Base-by-base conservation (phyloP, 345 rosid species). In the Boechera stricta region DNA sequence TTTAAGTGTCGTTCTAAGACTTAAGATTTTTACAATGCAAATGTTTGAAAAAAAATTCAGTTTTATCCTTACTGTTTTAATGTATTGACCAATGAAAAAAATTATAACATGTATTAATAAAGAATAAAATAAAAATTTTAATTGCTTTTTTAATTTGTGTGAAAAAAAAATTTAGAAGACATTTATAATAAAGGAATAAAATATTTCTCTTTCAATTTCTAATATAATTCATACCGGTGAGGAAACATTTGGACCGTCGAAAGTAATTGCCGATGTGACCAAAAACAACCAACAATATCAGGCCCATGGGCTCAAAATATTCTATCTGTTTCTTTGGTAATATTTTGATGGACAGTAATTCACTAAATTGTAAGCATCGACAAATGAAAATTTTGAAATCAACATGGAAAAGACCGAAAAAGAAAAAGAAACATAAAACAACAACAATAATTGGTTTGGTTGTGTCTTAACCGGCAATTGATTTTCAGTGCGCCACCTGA, bases 261-360 rank as follows among this genome's bases (percentile, higher is more conserved):
- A 1, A 12, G 2, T 12, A 11, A 42, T 5, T 4, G n/a, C n/a
- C n/a, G n/a, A 12, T 12, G 52, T 47, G 52, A 47, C 13, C 9
- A 2, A 47, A 15, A 33, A 58, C 26, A 32, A 58, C 63, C 18
- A 49, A 49, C 11, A 49, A 7, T 44, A 32, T 44, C 45, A 56
- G 56, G 66, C 75, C 75, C 66, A 59, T 71, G 58, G 47, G 75
- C 75, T 35, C 15, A 24, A 32, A 18, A 44, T 11, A 58, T 29
- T 28, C 16, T n/a, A 13, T 21, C 1, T 52, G 38, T 67, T 48
- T 4, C 53, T 38, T 59, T 58, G 13, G 13, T 58, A 8, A 8
- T n/a, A 10, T 35, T 16, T 5, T 18, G 9, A 56, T 56, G 35
- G 60, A 29, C 24, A 57, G 7, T 57, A 36, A 36, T 8, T 7